Evolutionary conservation across 768 basidiomycete genomes (phyloP).

Genomic region (Pleurotus giganteus): DNA sequence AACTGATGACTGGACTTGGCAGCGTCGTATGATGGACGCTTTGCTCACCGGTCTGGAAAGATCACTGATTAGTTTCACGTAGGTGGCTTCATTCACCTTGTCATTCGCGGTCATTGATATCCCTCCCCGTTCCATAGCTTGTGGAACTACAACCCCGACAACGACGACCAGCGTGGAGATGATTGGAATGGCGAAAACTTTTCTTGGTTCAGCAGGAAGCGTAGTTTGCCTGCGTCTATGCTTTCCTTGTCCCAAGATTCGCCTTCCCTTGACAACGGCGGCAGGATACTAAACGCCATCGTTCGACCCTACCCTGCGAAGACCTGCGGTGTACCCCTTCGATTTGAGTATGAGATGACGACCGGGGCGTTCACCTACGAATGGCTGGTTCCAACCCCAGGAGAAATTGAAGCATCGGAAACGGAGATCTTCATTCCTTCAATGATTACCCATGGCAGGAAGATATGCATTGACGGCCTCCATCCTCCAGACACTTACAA

Average conservation of each 20-base stretch:
- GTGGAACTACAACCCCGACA: conserved; percentile 94
- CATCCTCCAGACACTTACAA: conserved; percentile 44
- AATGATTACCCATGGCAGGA: conserved; percentile 52
- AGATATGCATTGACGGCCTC: conserved; percentile 58
- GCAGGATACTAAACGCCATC: conserved; percentile 69
- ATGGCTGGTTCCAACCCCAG: conserved; percentile 50
- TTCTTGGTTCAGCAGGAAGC: conserved; percentile 79
- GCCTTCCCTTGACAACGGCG: conserved; percentile 80
- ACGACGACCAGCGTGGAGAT: conserved; percentile 77
- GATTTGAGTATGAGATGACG: conserved; percentile 76
- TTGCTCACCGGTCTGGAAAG: conserved; percentile 81
- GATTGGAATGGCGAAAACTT: conserved; percentile 98
- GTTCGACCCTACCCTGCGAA: conserved; percentile 93
- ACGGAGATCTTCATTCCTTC: conserved; percentile 86
- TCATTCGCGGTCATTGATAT: neutral
- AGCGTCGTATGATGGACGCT: conserved; percentile 92
- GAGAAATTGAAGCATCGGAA: conserved; percentile 54
- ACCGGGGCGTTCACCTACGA: conserved; percentile 63
- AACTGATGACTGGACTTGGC: conserved; percentile 77
- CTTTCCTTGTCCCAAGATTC: conserved; percentile 60
- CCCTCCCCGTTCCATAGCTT: conserved; percentile 43
- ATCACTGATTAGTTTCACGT: conserved; percentile 83
- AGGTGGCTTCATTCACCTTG: conserved; percentile 28
- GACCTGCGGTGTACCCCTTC: conserved; percentile 78
- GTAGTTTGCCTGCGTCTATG: conserved; percentile 53